These are phyloP conservation scores for Rhizopogon salebrosus DNA, from an alignment of 768 basidiomycete species.

Conservation along the genomic window DNA sequence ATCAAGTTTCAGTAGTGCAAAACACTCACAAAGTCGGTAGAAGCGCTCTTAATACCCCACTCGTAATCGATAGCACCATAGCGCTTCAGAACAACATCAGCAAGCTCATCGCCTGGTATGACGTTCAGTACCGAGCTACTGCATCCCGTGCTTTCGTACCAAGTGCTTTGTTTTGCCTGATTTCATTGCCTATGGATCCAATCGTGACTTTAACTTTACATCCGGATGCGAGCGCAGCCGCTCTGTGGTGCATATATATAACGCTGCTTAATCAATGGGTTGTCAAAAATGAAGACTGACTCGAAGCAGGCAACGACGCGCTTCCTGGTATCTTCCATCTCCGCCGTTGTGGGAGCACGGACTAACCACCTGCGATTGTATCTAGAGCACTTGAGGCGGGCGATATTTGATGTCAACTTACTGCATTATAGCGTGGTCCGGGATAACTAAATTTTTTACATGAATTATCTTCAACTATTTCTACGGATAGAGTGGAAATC, in stretches of 20 bases:
- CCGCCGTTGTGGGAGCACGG: slow-evolving; percentile 56
- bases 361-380: slow-evolving; percentile 51
- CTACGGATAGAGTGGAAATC: slow-evolving; percentile 8
- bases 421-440: slow-evolving; percentile 68
- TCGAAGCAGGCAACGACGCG: slow-evolving; percentile 65
- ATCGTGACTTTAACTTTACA: slow-evolving; percentile 43
- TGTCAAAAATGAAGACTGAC: slow-evolving; percentile 28
- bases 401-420: slow-evolving; percentile 24
- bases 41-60: slow-evolving; percentile 60
- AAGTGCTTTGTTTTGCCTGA: slow-evolving; percentile 61
- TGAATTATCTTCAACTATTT: neutral
- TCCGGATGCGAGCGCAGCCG: slow-evolving; percentile 56
- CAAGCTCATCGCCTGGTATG: slow-evolving; percentile 53
- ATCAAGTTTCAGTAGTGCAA: neutral
- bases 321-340: slow-evolving; percentile 46
- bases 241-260: slow-evolving; percentile 29
- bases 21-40: slow-evolving; percentile 69
- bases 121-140: neutral
- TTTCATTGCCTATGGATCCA: slow-evolving; percentile 35
- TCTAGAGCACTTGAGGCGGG: neutral
- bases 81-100: slow-evolving; percentile 46
- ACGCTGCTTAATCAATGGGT: neutral
- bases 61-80: slow-evolving; percentile 54
- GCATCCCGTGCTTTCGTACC: slow-evolving; percentile 25
- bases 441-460: slow-evolving; percentile 54